A percentile compares a stretch with the other conserved stretches of the same genome.
Evolutionary conservation across 768 basidiomycete species (phyloP).

Genomic region (Kwoniella botswanensis): DNA sequence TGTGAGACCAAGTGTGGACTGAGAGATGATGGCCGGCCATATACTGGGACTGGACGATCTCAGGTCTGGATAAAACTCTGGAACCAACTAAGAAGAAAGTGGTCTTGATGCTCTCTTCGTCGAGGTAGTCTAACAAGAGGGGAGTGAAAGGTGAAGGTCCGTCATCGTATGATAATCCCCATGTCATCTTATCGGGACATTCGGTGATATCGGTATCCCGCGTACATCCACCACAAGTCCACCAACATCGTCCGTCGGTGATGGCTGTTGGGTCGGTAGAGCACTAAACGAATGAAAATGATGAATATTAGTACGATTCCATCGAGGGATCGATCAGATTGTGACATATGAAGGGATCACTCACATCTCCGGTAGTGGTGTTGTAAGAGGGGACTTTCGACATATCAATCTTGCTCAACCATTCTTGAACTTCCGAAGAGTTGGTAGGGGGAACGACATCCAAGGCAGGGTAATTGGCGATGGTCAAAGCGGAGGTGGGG

Average conservation of each 20-base stretch:
- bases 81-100: conserved; percentile 91
- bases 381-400: conserved; percentile 46
- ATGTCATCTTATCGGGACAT: conserved; percentile 71
- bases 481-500: conserved; percentile 39
- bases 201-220: conserved; percentile 70
- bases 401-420: conserved; percentile 41
- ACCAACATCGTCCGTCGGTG: conserved; percentile 72
- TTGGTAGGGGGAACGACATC: conserved; percentile 54
- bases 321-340: neutral
- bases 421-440: conserved; percentile 52
- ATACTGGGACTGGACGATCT: conserved; percentile 74
- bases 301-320: neutral
- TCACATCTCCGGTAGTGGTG: conserved; percentile 42
- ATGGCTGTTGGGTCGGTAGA: conserved; percentile 66
- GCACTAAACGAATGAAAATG: conserved; percentile 62
- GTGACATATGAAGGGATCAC: neutral
- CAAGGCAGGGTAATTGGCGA: conserved; percentile 55
- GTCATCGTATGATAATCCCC: conserved; percentile 67
- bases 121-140: conserved; percentile 72
- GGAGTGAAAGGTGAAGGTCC: conserved; percentile 81
- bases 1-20: conserved; percentile 87
- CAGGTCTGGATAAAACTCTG: conserved; percentile 74
- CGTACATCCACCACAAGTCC: conserved; percentile 77
- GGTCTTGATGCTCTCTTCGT: conserved; percentile 68
- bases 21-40: conserved; percentile 79